Percentiles rank a stretch among this genome's conserved stretches.
These are phyloP conservation scores for Priceomyces medius DNA, from an alignment of 805 yeast species.

Conservation along the genomic window DNA sequence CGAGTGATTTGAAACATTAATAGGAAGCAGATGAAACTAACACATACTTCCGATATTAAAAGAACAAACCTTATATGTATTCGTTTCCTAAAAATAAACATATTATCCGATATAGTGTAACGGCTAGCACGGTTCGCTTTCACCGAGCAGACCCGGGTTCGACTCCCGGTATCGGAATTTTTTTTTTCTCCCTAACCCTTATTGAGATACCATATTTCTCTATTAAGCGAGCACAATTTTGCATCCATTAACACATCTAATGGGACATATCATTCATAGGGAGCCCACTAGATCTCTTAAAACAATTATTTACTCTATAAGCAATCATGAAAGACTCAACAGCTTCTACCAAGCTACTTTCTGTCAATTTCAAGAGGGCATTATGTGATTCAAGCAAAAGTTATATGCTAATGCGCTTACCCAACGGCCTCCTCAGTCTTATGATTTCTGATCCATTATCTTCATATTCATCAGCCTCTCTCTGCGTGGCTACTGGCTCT, in stretches of 20 bases:
- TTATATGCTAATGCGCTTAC: slow-evolving; percentile 49
- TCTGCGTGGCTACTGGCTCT: slow-evolving; percentile 80
- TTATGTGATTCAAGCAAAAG: slow-evolving; percentile 34
- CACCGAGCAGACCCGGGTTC: slow-evolving; percentile 70
- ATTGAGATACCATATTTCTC: background rate
- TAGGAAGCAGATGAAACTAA: too few relatives aligned
- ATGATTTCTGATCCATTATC: slow-evolving; percentile 75
- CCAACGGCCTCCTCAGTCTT: slow-evolving; percentile 68
- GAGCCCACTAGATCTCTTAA: background rate
- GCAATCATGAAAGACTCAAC: slow-evolving; percentile 4
- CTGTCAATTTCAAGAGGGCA: slow-evolving; percentile 29
- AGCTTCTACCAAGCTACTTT: slow-evolving; percentile 10
- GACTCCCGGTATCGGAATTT: slow-evolving; percentile 80
- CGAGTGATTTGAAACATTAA: too few relatives aligned
- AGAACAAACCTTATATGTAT: too few relatives aligned
- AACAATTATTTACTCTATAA: background rate
- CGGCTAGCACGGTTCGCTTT: slow-evolving; percentile 56
- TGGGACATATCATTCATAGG: background rate
- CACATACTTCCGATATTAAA: too few relatives aligned
- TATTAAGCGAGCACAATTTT: background rate
- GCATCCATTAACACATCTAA: background rate
- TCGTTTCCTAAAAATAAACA: background rate
- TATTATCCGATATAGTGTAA: slow-evolving; percentile 48
- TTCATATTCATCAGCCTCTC: slow-evolving; percentile 63
- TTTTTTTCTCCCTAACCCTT: slow-evolving; percentile 3